Conservation (phyloP, 1,139 yeast genomes). For the Pichia sp. region DNA sequence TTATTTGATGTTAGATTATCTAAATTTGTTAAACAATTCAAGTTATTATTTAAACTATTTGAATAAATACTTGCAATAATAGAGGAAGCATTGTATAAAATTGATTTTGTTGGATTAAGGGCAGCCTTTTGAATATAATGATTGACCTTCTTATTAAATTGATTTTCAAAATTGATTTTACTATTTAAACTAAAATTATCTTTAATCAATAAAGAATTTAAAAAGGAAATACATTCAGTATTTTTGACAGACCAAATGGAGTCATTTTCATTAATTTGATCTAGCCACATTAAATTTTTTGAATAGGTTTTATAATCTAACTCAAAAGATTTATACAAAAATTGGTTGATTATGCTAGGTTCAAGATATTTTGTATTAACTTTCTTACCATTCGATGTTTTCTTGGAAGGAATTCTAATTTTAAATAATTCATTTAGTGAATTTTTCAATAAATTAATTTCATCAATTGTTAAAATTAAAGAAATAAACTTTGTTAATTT, state of each 20-base stretch:
- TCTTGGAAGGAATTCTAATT: conserved; percentile 5
- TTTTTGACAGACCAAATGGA: conserved; percentile 14
- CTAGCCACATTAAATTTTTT: conserved; percentile 15
- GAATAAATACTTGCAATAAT: conserved; percentile 14
- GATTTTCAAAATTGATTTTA: conserved; percentile 9
- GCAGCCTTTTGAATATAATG: conserved; percentile 15
- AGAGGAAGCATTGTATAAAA: conserved; percentile 11
- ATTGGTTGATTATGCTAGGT: conserved; percentile 20
- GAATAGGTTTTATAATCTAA: conserved; percentile 17
- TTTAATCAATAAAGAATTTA: conserved; percentile 21
- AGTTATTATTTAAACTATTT: conserved; percentile 10
- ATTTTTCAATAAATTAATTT: conserved; percentile 16
- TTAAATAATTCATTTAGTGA: conserved; percentile 10
- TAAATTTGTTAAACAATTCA: neutral
- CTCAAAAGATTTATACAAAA: conserved; percentile 23
- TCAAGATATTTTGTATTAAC: conserved; percentile 7
- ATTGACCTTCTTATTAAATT: conserved; percentile 14
- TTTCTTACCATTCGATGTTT: neutral
- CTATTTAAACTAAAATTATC: conserved; percentile 3
- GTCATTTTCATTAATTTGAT: conserved; percentile 11
- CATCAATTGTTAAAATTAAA: conserved; percentile 29
- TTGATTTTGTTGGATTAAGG: conserved; percentile 9
- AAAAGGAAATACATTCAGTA: conserved; percentile 22
- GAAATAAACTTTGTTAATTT: conserved; percentile 32
- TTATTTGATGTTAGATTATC: conserved; percentile 10